A percentile compares a stretch with the other conserved stretches of the same genome.
Conservation (phyloP, 352 stramenopile species). For the Globisporangium mamillatum region DNA sequence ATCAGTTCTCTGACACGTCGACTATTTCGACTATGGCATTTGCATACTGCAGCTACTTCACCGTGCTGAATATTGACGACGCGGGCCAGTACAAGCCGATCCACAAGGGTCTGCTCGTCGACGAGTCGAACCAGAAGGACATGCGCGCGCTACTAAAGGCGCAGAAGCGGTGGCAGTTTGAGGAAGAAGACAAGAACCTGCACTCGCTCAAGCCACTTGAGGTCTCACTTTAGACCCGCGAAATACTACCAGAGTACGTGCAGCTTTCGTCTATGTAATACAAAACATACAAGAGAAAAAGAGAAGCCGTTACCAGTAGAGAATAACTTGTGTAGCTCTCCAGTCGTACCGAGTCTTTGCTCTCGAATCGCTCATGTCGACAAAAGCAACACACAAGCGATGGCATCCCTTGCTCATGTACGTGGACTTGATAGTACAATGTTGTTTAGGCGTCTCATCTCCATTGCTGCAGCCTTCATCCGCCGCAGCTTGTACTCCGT, state of each 20-base stretch:
- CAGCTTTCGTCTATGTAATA: neutral
- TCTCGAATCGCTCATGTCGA: neutral
- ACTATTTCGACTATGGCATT: neutral
- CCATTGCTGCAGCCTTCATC: too few species aligned
- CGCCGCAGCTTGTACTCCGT: too few species aligned
- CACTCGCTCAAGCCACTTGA: slow-evolving; percentile 52
- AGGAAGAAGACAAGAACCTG: slow-evolving; percentile 63
- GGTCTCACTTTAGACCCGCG: slow-evolving; percentile 21
- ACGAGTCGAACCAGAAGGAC: slow-evolving; percentile 61
- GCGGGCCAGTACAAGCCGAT: slow-evolving; percentile 61
- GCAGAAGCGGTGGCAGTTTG: slow-evolving; percentile 68
- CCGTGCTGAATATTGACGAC: slow-evolving; percentile 59
- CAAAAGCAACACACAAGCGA: neutral
- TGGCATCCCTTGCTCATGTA: neutral
- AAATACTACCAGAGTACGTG: neutral
- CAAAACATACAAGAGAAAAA: neutral
- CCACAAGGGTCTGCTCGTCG: slow-evolving; percentile 42
- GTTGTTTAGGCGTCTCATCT: too few species aligned
- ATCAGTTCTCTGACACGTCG: neutral
- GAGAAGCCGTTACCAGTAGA: neutral
- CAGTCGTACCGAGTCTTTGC: neutral
- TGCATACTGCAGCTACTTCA: slow-evolving; percentile 43
- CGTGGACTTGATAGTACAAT: neutral
- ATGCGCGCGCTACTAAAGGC: slow-evolving; percentile 70
- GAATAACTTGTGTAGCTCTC: neutral